Evolutionary conservation across 495 filamentous ascomycete genomes (phyloP).

Genomic region (Xylaria scruposa): DNA sequence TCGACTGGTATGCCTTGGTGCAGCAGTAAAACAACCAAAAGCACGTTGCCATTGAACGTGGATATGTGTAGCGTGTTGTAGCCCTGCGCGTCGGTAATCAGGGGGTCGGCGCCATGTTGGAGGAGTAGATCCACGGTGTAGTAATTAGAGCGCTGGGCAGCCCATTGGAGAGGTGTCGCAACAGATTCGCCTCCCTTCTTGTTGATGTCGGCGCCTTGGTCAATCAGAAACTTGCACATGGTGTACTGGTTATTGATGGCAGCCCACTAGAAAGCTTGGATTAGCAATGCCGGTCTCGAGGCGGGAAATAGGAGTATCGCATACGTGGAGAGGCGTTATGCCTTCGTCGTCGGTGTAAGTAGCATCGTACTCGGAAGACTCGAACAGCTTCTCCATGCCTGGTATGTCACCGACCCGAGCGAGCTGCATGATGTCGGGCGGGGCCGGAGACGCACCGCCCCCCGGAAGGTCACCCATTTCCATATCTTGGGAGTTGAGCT

Average conservation of each 20-base stretch:
- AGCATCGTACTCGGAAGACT: slow-evolving; percentile 78
- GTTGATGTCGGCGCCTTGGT: slow-evolving; percentile 89
- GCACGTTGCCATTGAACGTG: slow-evolving; percentile 96
- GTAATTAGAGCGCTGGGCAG: slow-evolving; percentile 91
- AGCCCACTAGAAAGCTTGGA: slow-evolving; percentile 75
- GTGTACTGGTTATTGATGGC: slow-evolving; percentile 99
- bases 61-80: slow-evolving; percentile 97
- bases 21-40: slow-evolving; percentile 80
- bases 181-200: slow-evolving; percentile 92
- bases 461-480: slow-evolving; percentile 71
- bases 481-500: slow-evolving; percentile 65
- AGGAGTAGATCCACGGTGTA: slow-evolving; percentile 79
- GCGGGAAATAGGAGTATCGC: slow-evolving; percentile 35
- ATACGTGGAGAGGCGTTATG: slow-evolving; percentile 94
- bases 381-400: slow-evolving; percentile 87
- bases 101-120: slow-evolving; percentile 85
- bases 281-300: slow-evolving; percentile 34
- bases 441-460: slow-evolving; percentile 46
- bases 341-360: slow-evolving; percentile 86
- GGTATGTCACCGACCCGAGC: slow-evolving; percentile 85
- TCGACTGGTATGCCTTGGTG: slow-evolving; percentile 96
- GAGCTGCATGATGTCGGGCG: slow-evolving; percentile 94
- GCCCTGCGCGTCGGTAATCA: slow-evolving; percentile 87
- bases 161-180: slow-evolving; percentile 95
- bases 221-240: slow-evolving; percentile 92